Conservation (phyloP, 2,329 filamentous ascomycete genomes). For the Venturia carpophila region DNA sequence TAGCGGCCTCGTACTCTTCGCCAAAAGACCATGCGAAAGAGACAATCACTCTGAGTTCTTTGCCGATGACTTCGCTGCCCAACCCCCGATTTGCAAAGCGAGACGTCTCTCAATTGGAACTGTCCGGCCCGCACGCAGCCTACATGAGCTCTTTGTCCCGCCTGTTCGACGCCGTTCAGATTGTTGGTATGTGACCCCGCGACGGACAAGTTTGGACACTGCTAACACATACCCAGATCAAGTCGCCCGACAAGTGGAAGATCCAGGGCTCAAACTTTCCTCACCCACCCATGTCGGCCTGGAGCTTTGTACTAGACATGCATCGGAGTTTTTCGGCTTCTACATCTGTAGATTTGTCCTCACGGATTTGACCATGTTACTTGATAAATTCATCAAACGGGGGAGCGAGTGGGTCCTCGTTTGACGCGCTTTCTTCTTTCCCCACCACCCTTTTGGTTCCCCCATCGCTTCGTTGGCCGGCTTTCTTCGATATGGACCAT, state of each 20-base stretch:
- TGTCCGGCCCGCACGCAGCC: slow-evolving; percentile 73
- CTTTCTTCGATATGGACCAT: neutral
- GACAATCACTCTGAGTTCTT: slow-evolving; percentile 45
- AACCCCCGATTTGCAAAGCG: slow-evolving; percentile 65
- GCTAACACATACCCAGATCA: slow-evolving; percentile 54
- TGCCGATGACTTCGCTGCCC: slow-evolving; percentile 63
- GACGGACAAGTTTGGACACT: neutral
- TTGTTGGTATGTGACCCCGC: slow-evolving; percentile 62
- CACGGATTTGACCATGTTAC: slow-evolving; percentile 69
- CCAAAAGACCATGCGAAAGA: slow-evolving; percentile 38
- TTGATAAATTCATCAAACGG: slow-evolving; percentile 96
- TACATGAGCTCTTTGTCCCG: slow-evolving; percentile 89
- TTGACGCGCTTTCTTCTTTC: slow-evolving; percentile 27
- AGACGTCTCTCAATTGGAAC: slow-evolving; percentile 60
- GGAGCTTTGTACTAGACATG: slow-evolving; percentile 85
- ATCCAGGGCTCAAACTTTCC: slow-evolving; percentile 83
- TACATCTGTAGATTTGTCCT: slow-evolving; percentile 95
- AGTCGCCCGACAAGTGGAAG: slow-evolving; percentile 92
- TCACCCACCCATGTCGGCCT: slow-evolving; percentile 92
- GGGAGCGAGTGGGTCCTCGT: slow-evolving; percentile 87
- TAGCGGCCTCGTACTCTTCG: slow-evolving; percentile 24
- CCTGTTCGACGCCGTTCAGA: slow-evolving; percentile 87
- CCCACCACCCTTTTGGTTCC: neutral
- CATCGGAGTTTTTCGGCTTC: slow-evolving; percentile 95
- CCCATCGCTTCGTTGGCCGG: neutral